Percentiles rank a stretch among this genome's conserved stretches.
These are phyloP conservation scores for Phanerochaete sordida DNA, from an alignment of 768 basidiomycete genomes.

Conservation along the genomic window DNA sequence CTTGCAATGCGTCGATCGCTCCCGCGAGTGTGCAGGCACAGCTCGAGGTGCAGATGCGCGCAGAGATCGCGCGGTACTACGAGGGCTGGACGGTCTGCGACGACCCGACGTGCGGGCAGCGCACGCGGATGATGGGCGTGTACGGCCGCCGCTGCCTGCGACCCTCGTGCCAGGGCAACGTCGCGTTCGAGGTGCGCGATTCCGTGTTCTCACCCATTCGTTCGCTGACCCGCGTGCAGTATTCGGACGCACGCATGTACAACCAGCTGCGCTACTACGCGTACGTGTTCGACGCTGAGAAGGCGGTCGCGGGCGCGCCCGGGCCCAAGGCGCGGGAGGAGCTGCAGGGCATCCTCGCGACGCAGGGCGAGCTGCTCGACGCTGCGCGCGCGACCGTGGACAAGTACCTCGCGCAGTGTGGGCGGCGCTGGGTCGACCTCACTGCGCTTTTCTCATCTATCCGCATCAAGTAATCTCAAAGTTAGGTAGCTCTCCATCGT, in stretches of 20 bases:
- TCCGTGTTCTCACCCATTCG: background rate
- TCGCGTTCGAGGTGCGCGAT: conserved; percentile 70
- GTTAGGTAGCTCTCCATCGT: too few relatives aligned
- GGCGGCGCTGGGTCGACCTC: conserved; percentile 87
- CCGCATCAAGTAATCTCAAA: too few relatives aligned
- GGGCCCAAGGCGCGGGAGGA: conserved; percentile 25
- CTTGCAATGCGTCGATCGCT: conserved; percentile 53
- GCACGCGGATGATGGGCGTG: conserved; percentile 93
- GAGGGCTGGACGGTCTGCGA: conserved; percentile 87
- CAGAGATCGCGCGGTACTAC: conserved; percentile 78
- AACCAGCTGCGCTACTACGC: conserved; percentile 85
- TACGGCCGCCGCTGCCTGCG: conserved; percentile 82
- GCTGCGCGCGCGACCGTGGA: conserved; percentile 57
- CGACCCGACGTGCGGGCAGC: conserved; percentile 76
- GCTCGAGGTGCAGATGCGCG: conserved; percentile 82
- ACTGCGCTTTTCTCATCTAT: conserved; percentile 78
- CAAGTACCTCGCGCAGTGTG: conserved; percentile 83
- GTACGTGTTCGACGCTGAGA: conserved; percentile 73
- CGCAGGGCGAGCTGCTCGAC: conserved; percentile 48
- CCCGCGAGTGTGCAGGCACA: conserved; percentile 72
- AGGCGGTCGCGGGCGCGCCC: conserved; percentile 44
- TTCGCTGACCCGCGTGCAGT: conserved; percentile 45
- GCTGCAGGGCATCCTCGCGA: background rate
- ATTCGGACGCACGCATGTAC: conserved; percentile 80
- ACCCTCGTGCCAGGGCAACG: conserved; percentile 62